Percentiles rank a stretch among this genome's conserved stretches.
Evolutionary conservation across 176 grass and related monocot genomes (phyloP).

Genomic region (Miscanthus lutarioriparius): DNA sequence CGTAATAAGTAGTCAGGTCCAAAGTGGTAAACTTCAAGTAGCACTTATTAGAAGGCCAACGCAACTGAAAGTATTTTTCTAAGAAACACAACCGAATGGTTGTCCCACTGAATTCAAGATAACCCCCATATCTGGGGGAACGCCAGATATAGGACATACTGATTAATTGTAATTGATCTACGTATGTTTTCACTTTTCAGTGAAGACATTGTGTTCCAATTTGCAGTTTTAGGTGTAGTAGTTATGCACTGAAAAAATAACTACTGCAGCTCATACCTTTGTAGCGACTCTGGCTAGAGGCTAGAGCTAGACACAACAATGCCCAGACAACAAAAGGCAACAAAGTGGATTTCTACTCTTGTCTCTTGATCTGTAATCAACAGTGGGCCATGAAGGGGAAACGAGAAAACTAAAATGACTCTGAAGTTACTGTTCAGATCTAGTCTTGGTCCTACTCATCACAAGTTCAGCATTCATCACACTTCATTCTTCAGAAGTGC

Average conservation of each 20-base stretch:
- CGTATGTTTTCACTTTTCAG: neutral
- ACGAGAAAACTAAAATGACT: conserved; percentile 8
- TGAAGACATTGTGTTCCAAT: neutral
- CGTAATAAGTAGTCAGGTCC: too few species aligned
- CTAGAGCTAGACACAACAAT: neutral
- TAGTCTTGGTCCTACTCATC: neutral
- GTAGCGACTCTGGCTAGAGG: neutral
- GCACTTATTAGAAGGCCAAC: too few species aligned
- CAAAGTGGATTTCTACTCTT: conserved; percentile 10
- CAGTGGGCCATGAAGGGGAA: neutral
- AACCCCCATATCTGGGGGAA: too few species aligned
- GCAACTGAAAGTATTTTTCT: too few species aligned
- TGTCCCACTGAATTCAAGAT: too few species aligned
- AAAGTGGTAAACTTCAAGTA: too few species aligned
- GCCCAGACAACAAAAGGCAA: neutral
- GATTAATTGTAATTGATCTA: neutral
- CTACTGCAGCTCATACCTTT: neutral
- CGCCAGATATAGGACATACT: neutral
- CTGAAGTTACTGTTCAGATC: neutral
- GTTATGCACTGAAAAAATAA: neutral
- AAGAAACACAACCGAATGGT: too few species aligned
- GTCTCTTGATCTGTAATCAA: neutral
- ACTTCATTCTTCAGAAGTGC: conserved; percentile 24
- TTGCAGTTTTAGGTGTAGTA: neutral
- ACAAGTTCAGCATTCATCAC: neutral